Evolutionary conservation across 306 rosid species (phyloP), one percentile per base, ranked within the genome.

Genomic region (Ammopiptanthus mongolicus): DNA sequence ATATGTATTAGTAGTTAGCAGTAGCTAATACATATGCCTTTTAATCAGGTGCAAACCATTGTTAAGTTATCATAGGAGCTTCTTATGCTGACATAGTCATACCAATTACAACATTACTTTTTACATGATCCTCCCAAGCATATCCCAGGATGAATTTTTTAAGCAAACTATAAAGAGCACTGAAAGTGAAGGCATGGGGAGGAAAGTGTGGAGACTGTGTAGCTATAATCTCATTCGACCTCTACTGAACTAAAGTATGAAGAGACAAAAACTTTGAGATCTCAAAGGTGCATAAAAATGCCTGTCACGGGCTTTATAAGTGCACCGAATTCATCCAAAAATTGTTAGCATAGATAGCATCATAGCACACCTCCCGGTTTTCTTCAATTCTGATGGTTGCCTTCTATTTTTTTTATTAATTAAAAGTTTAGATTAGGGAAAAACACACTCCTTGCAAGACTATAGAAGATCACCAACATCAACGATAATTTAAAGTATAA

Each of bases 1-100:
- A 31, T 51, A 5, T 4, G 17, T 31, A 29, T 37, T 29, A 37
- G 22, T 25, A 63, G 47, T 67, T 60, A 14, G 42, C 39, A 62
- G 66, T 56, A 64, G 52, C 85, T 88, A 66, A 79, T 72, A 33
- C 53, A 14, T 19, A 52, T 79, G 21, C 78, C 34, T 65, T 62
- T 28, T 69, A 64, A 31, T 83, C 71, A 94, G 97, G 98, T 88
- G 98, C 29, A 96, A 91, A 74, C 81, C 97, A 33, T 91, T 95
- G 82, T 95, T 88, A 67, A 84, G 87, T 25, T 88, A 90, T 66
- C 8, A 28, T n/a, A 23, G 23, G 15, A 46, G 72, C 72, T 28
- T n/a, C 41, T 67, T 46, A 28, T 46, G 6, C 21, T 44, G 22
- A 31, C 48, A 36, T 17, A 19, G 69, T 17, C 28, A 28, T 29